A percentile compares a stretch with the other conserved stretches of the same genome.
These are phyloP conservation scores for Oryza glaberrima DNA, from an alignment of 176 grass and related monocot genomes.

Conservation along the genomic window DNA sequence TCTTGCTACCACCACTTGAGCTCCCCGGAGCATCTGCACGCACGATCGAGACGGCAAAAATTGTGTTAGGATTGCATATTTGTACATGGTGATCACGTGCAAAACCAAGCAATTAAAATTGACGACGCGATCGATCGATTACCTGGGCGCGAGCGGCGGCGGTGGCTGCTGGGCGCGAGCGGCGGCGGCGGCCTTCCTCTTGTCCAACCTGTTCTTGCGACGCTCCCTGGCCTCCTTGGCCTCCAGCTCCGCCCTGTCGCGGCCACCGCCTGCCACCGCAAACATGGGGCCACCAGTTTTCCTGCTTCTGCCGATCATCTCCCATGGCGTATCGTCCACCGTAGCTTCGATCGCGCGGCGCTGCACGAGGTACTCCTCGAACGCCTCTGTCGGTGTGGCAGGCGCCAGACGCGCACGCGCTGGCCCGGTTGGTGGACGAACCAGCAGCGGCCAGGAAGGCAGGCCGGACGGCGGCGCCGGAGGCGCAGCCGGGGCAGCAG, in stretches of 20 bases:
- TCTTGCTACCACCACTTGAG: background rate
- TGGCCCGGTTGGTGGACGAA: background rate
- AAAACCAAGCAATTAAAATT: background rate
- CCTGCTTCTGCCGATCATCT: no score
- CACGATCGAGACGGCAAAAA: background rate
- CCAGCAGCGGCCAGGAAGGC: no score
- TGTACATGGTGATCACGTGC: background rate
- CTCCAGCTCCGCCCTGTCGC: background rate
- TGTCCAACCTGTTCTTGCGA: constrained; percentile 1
- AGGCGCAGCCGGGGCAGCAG: no score
- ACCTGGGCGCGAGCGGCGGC: background rate
- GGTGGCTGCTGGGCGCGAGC: background rate
- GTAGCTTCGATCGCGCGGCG: background rate
- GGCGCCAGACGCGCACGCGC: background rate
- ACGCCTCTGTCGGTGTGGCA: no score
- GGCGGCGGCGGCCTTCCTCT: background rate
- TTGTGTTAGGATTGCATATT: background rate
- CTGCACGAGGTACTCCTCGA: constrained; percentile 26
- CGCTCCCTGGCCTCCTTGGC: constrained; percentile 8
- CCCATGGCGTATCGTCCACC: background rate
- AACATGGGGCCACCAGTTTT: no score
- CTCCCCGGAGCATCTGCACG: background rate
- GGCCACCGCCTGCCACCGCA: background rate
- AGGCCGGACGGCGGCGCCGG: no score
- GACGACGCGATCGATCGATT: background rate